Evolutionary conservation across 768 basidiomycete species (phyloP).

Genomic region (Pleurotus ostreatus): DNA sequence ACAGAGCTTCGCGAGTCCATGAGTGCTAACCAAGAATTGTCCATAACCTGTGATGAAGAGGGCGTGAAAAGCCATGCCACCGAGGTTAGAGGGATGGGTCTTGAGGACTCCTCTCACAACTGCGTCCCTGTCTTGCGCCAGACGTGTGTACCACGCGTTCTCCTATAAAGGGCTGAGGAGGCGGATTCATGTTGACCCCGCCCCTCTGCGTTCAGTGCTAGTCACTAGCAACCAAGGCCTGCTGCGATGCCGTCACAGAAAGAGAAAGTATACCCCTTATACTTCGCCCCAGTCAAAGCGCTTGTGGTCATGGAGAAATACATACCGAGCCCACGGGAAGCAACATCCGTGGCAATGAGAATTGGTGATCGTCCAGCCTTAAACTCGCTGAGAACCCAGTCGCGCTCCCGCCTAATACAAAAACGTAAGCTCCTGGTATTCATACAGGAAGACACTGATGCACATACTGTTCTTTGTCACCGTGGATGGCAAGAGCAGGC

Average conservation of each 20-base stretch:
- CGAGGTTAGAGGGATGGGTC: constrained; percentile 5
- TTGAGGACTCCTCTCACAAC: constrained; percentile 5
- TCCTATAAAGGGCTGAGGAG: neutral
- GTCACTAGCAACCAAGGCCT: neutral
- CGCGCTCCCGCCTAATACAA: constrained; percentile 80
- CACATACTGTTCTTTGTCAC: constrained; percentile 96
- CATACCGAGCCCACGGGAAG: constrained; percentile 99
- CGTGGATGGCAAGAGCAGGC: constrained; percentile 99
- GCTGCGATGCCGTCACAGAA: constrained; percentile 3
- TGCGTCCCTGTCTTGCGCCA: constrained; percentile 7
- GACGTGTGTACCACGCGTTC: constrained; percentile 5
- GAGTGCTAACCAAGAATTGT: constrained; percentile 2
- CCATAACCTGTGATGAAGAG: constrained; percentile 3
- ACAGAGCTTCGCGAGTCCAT: constrained; percentile 13
- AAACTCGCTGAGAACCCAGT: constrained; percentile 98
- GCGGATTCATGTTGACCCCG: neutral
- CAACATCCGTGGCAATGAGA: constrained; percentile 98
- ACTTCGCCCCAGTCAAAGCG: constrained; percentile 16
- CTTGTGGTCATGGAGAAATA: constrained; percentile 34
- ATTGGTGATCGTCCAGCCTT: constrained; percentile 97
- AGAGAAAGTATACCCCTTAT: constrained; percentile 10
- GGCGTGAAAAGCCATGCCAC: neutral
- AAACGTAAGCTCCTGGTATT: constrained; percentile 1
- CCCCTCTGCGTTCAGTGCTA: neutral
- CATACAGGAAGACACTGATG: neutral